Evolutionary conservation across 2,329 filamentous ascomycete species (phyloP).

Genomic region (Sporothrix curviconia): DNA sequence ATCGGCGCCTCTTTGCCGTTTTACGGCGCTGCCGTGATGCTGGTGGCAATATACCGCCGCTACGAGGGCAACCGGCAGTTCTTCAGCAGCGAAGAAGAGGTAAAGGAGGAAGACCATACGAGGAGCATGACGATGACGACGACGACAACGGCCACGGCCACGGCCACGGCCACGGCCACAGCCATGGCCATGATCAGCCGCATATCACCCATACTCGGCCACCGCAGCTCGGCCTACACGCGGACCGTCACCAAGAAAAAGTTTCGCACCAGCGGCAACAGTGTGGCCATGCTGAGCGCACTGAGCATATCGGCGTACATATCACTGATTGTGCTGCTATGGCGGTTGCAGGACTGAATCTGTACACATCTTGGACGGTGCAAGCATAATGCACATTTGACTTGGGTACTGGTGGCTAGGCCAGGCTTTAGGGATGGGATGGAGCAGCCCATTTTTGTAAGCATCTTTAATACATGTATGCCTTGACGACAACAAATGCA

Average conservation of each 20-base stretch:
- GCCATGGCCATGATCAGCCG: slow-evolving; percentile 33
- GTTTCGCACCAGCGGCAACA: slow-evolving; percentile 60
- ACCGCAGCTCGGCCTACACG: slow-evolving; percentile 4
- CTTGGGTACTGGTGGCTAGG: too few relatives aligned
- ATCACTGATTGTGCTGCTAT: slow-evolving; percentile 44
- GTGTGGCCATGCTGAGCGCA: slow-evolving; percentile 49
- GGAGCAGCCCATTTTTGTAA: too few relatives aligned
- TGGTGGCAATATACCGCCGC: slow-evolving; percentile 76
- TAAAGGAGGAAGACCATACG: slow-evolving; percentile 24
- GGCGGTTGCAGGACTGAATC: slow-evolving; percentile 13
- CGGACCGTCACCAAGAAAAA: slow-evolving; percentile 41
- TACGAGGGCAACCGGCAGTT: slow-evolving; percentile 93
- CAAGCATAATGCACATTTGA: too few relatives aligned
- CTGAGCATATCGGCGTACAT: slow-evolving; percentile 54
- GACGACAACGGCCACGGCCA: slow-evolving; percentile 10
- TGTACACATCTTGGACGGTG: neutral
- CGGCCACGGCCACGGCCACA: slow-evolving; percentile 24
- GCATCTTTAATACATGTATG: too few relatives aligned
- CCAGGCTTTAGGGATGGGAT: too few relatives aligned
- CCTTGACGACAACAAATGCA: too few relatives aligned
- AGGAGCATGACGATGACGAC: slow-evolving; percentile 12
- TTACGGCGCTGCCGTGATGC: slow-evolving; percentile 78
- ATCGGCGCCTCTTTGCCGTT: slow-evolving; percentile 97
- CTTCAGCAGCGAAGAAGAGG: slow-evolving; percentile 54
- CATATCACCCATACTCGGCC: slow-evolving; percentile 18